These are phyloP conservation scores for Yamadazyma tumulicola DNA, from an alignment of 805 yeast genomes.

Conservation along the genomic window DNA sequence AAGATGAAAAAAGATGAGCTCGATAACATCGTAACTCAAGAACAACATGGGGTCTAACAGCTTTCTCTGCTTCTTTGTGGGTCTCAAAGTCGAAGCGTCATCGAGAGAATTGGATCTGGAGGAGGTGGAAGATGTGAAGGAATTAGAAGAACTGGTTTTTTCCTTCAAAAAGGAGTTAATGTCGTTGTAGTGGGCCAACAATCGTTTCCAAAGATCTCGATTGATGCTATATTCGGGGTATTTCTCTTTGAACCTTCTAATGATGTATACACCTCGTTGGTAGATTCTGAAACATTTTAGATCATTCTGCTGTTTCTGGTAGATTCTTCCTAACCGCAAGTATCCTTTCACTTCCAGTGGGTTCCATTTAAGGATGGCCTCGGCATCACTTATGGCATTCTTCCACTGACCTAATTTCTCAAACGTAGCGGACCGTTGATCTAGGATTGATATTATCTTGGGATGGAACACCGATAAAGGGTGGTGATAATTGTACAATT, in stretches of 20 bases:
- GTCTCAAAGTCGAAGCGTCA: not conserved
- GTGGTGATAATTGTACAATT: conserved; percentile 17
- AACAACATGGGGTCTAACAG: conserved; percentile 23
- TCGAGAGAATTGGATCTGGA: not conserved
- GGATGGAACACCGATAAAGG: conserved; percentile 39
- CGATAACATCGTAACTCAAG: conserved; percentile 31
- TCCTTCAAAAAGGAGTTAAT: conserved; percentile 22
- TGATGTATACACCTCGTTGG: conserved; percentile 35
- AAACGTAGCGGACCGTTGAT: conserved; percentile 48
- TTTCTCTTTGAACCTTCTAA: conserved; percentile 29
- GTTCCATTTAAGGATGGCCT: conserved; percentile 29
- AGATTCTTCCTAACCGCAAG: conserved; percentile 40
- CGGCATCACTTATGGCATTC: conserved; percentile 37
- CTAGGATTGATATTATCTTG: conserved; percentile 32
- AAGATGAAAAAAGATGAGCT: conserved; percentile 20
- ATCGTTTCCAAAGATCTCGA: conserved; percentile 19
- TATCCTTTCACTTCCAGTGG: conserved; percentile 51
- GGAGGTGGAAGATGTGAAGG: not conserved
- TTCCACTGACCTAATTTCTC: conserved; percentile 35
- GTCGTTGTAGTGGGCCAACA: conserved; percentile 21
- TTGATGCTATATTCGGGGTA: conserved; percentile 15
- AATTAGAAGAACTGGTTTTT: not conserved
- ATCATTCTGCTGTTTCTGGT: conserved; percentile 19
- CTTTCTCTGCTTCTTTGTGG: conserved; percentile 2
- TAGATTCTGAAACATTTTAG: conserved; percentile 34